phyloP scores from a whole-genome alignment of 176 grass and related monocot genomes.

The Chloris gayana region DNA sequence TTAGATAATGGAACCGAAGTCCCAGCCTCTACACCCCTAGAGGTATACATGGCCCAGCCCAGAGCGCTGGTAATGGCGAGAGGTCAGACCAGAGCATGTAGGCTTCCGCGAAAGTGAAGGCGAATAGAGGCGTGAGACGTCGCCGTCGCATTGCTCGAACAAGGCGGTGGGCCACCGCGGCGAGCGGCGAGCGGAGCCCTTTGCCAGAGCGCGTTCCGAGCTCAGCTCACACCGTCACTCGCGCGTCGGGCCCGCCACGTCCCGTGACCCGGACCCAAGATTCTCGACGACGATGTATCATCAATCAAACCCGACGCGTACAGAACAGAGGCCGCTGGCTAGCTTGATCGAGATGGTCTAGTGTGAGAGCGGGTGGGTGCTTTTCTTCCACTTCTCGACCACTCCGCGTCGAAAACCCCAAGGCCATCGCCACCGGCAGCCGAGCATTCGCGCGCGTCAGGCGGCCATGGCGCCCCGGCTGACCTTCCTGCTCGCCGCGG shows the following conservation, averaged over 20 bases:
- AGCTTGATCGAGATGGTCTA: neutral
- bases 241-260: neutral
- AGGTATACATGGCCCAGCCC: too few species aligned
- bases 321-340: neutral
- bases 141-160: conserved; percentile 11
- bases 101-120: neutral
- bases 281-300: neutral
- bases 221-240: neutral
- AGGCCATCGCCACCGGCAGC: neutral
- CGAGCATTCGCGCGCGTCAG: neutral
- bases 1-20: too few species aligned
- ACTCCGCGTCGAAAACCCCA: neutral
- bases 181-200: neutral
- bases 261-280: neutral
- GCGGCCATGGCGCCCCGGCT: conserved; percentile 23
- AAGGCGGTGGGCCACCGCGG: neutral
- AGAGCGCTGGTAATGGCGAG: neutral
- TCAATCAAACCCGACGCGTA: neutral
- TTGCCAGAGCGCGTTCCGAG: conserved; percentile 4
- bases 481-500: neutral
- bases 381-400: neutral
- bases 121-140: neutral
- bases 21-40: too few species aligned
- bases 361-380: neutral
- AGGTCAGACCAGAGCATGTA: neutral